Evolutionary conservation across 1,139 yeast species (phyloP).

Genomic region (Hemisphaericaspora xylofermentans): DNA sequence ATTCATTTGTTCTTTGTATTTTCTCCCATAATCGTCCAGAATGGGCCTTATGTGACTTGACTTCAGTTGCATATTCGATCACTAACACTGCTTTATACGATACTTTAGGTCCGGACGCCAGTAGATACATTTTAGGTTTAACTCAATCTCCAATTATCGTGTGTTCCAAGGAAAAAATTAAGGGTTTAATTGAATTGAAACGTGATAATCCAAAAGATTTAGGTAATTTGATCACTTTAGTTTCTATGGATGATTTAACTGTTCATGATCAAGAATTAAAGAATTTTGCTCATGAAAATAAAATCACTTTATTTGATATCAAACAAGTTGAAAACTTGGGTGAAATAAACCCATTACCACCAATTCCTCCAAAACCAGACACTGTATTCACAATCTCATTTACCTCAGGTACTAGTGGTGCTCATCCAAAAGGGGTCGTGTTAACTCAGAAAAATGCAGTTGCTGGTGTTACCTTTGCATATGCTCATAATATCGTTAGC

Average conservation of each 20-base stretch:
- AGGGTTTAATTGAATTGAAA: conserved; percentile 29
- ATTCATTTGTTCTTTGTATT: conserved; percentile 33
- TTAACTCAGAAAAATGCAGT: conserved; percentile 54
- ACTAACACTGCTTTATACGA: conserved; percentile 43
- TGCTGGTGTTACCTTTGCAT: conserved; percentile 44
- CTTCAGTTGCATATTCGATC: conserved; percentile 35
- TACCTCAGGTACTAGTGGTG: conserved; percentile 78
- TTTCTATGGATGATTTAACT: conserved; percentile 44
- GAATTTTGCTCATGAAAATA: conserved; percentile 22
- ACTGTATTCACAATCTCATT: conserved; percentile 66
- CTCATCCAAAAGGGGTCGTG: conserved; percentile 70
- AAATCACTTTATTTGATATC: conserved; percentile 31
- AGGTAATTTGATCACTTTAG: conserved; percentile 31
- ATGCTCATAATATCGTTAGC: conserved; percentile 14
- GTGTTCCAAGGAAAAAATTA: conserved; percentile 34
- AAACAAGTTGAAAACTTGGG: conserved; percentile 58
- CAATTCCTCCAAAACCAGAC: conserved; percentile 52
- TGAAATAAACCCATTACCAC: conserved; percentile 41
- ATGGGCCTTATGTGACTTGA: conserved; percentile 41
- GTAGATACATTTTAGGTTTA: conserved; percentile 33
- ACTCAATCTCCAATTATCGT: conserved; percentile 38
- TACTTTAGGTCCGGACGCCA: conserved; percentile 38
- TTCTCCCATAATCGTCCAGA: conserved; percentile 38
- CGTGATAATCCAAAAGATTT: conserved; percentile 21
- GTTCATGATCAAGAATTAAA: conserved; percentile 18